These are phyloP conservation scores for Hypoxylon sp. DNA, from an alignment of 2,329 filamentous ascomycete species.

Conservation along the genomic window DNA sequence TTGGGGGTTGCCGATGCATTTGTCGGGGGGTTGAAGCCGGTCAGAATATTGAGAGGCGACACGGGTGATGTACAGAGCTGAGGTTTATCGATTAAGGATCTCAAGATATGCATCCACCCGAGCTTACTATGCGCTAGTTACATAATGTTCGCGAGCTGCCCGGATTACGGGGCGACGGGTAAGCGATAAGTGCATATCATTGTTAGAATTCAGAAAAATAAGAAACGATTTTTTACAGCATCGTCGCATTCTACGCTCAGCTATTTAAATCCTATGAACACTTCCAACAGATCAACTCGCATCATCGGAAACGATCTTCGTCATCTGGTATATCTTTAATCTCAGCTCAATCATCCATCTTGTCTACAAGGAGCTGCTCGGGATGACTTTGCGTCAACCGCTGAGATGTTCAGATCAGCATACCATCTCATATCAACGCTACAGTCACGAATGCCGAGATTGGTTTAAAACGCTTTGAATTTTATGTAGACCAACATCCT, in stretches of 20 bases:
- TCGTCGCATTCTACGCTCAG: too few species aligned
- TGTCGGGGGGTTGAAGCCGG: slow-evolving; percentile 1
- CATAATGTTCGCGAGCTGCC: too few species aligned
- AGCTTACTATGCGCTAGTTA: neutral
- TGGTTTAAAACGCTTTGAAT: neutral
- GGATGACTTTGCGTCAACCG: neutral
- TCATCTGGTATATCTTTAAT: too few species aligned
- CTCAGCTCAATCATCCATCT: too few species aligned
- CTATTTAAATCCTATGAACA: too few species aligned
- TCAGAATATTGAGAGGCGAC: neutral
- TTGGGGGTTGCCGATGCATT: slow-evolving; percentile 9
- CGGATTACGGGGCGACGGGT: too few species aligned
- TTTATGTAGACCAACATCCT: neutral
- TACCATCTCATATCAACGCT: neutral
- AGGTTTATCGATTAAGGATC: neutral
- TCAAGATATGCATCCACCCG: neutral
- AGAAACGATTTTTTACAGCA: too few species aligned
- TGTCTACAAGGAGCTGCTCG: neutral
- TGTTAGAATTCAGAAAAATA: too few species aligned
- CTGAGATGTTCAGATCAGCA: neutral
- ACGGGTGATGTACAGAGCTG: neutral
- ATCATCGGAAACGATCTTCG: too few species aligned
- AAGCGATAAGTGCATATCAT: neutral
- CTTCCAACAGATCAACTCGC: too few species aligned
- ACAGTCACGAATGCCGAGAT: neutral